Evolutionary conservation across 768 basidiomycete species (phyloP).

Genomic region (Russula ochroleuca): DNA sequence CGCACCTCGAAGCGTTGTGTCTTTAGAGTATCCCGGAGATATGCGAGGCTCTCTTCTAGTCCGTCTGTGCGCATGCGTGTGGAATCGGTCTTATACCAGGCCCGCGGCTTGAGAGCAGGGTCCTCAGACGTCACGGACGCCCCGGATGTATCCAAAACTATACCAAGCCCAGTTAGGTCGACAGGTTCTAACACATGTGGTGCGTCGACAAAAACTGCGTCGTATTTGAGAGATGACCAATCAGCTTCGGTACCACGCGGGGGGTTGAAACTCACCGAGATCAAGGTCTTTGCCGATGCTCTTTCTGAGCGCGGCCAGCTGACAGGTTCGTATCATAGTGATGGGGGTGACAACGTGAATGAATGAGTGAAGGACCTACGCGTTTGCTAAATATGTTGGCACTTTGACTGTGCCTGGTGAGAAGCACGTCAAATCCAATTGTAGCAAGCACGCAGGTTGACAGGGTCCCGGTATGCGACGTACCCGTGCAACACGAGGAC

Average conservation of each 20-base stretch:
- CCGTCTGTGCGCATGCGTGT: slow-evolving; percentile 51
- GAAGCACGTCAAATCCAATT: neutral
- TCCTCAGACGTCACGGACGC: slow-evolving; percentile 38
- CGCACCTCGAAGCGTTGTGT: slow-evolving; percentile 64
- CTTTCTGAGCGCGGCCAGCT: slow-evolving; percentile 71
- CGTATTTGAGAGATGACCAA: neutral
- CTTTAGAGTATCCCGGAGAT: slow-evolving; percentile 53
- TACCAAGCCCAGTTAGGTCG: slow-evolving; percentile 44
- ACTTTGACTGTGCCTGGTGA: slow-evolving; percentile 59
- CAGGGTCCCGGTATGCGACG: neutral
- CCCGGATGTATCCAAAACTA: slow-evolving; percentile 37
- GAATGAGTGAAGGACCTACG: slow-evolving; percentile 37
- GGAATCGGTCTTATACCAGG: slow-evolving; percentile 63
- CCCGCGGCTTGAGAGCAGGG: slow-evolving; percentile 54
- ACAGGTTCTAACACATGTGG: slow-evolving; percentile 63
- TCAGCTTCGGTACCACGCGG: neutral
- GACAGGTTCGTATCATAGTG: neutral
- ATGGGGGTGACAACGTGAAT: slow-evolving; percentile 5
- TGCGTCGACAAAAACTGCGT: slow-evolving; percentile 67
- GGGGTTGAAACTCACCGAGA: slow-evolving; percentile 43
- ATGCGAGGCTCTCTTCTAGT: slow-evolving; percentile 51
- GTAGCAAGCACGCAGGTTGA: neutral
- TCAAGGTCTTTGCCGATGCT: slow-evolving; percentile 58
- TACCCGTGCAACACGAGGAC: slow-evolving; percentile 24
- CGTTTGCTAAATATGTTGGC: slow-evolving; percentile 64